Evolutionary conservation across 1,284 basidiomycete genomes (phyloP).

Genomic region (Exobasidium cylindrosporum): DNA sequence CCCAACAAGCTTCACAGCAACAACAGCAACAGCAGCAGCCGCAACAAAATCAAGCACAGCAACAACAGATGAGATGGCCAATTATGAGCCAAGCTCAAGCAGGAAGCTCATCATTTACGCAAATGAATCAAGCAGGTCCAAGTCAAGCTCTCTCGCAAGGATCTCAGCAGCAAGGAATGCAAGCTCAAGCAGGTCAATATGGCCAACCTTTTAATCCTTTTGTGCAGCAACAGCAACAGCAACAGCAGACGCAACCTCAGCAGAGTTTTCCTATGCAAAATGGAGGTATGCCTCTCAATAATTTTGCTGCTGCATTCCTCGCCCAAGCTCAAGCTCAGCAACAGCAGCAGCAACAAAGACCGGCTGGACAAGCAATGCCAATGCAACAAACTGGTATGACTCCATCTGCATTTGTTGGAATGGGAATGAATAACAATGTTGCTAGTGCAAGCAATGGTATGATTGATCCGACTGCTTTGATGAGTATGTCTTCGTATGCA

Average conservation of each 20-base stretch:
- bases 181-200: not conserved
- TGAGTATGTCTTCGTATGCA: not conserved
- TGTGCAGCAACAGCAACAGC: constrained; percentile 9
- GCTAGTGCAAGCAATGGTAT: not conserved
- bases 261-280: not conserved
- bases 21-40: not conserved
- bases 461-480: not conserved
- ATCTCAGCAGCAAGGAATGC: not conserved
- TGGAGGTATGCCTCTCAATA: not conserved
- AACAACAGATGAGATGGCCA: constrained; percentile 1
- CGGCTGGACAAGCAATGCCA: not conserved
- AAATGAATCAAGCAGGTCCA: constrained; percentile 2
- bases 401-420: not conserved
- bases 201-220: constrained; percentile 1
- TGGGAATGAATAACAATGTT: not conserved
- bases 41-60: not conserved
- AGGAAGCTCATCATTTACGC: not conserved
- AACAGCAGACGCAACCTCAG: constrained; percentile 6
- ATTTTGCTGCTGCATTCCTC: not conserved
- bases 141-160: not conserved
- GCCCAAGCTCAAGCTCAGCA: constrained; percentile 2
- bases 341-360: no score
- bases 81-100: not conserved
- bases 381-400: not conserved
- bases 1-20: not conserved